These are phyloP conservation scores for Solanum boliviense DNA, from an alignment of 257 asterid genomes.

Conservation along the genomic window DNA sequence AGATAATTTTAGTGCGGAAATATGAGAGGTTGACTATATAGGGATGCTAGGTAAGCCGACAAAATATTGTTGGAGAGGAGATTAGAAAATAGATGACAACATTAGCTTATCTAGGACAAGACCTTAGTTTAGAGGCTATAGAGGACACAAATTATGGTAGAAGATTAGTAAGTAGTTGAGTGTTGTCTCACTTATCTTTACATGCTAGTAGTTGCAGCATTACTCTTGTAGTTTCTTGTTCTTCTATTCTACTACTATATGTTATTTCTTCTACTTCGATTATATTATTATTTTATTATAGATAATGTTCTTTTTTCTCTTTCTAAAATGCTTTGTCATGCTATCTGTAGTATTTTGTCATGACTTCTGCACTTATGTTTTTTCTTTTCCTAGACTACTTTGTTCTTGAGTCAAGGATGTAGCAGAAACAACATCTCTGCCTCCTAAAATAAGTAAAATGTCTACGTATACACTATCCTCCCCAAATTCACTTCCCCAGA, in stretches of 20 bases:
- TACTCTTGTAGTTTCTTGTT: neutral
- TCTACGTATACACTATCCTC: neutral
- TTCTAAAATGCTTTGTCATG: neutral
- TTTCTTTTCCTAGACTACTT: neutral
- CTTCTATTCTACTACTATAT: neutral
- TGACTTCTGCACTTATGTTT: neutral
- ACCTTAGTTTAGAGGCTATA: neutral
- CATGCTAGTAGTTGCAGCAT: neutral
- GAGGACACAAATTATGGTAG: neutral
- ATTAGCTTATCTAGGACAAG: neutral
- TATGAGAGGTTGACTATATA: neutral
- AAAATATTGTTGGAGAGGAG: neutral
- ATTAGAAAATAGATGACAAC: neutral
- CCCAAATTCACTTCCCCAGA: too few relatives aligned
- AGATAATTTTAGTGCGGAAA: neutral
- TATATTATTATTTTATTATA: too few relatives aligned
- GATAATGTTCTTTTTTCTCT: neutral
- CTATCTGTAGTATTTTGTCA: neutral
- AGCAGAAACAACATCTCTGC: neutral
- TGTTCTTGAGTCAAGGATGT: neutral
- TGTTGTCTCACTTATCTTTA: neutral
- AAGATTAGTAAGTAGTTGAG: neutral
- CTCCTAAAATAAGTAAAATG: neutral
- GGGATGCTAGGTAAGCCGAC: neutral
- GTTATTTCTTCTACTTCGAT: neutral